phyloP scores from a whole-genome alignment of 768 basidiomycete species.

The Suillus subluteus region DNA sequence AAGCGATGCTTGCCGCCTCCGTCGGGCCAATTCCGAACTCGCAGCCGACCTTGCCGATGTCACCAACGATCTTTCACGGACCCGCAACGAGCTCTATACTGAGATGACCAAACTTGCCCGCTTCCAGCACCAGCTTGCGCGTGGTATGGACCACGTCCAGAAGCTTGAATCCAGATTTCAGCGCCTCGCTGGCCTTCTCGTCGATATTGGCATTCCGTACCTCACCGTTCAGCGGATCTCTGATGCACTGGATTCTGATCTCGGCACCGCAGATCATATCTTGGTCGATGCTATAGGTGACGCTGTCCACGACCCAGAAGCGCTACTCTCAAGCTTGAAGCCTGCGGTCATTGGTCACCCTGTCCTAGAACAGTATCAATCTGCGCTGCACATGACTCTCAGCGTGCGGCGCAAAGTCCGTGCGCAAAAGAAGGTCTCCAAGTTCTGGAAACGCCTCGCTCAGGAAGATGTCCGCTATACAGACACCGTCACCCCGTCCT shows the following conservation, averaged over 20 bases:
- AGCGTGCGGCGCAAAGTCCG: constrained; percentile 48
- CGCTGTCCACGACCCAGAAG: constrained; percentile 41
- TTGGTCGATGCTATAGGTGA: constrained; percentile 47
- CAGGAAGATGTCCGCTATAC: constrained; percentile 31
- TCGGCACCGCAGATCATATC: constrained; percentile 43
- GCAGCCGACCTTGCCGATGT: constrained; percentile 34
- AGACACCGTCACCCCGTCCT: constrained; percentile 30
- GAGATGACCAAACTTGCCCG: constrained; percentile 33
- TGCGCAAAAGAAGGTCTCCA: constrained; percentile 44
- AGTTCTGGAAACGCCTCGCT: constrained; percentile 51
- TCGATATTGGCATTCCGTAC: constrained; percentile 31
- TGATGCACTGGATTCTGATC: constrained; percentile 24
- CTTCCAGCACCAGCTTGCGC: constrained; percentile 26
- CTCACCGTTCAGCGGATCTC: constrained; percentile 27
- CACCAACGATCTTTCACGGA: constrained; percentile 30
- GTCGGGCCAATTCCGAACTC: constrained; percentile 21
- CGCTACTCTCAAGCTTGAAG: constrained; percentile 48
- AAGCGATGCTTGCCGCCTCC: constrained; percentile 15
- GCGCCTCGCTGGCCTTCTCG: constrained; percentile 26
- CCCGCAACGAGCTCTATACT: constrained; percentile 32
- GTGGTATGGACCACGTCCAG: constrained; percentile 31
- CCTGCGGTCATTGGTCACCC: constrained; percentile 39
- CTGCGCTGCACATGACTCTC: constrained; percentile 49
- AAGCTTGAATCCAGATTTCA: constrained; percentile 29
- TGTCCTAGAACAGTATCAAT: constrained; percentile 46